Evolutionary conservation across 306 rosid genomes (phyloP).

Genomic region (Dalbergia cultrata): DNA sequence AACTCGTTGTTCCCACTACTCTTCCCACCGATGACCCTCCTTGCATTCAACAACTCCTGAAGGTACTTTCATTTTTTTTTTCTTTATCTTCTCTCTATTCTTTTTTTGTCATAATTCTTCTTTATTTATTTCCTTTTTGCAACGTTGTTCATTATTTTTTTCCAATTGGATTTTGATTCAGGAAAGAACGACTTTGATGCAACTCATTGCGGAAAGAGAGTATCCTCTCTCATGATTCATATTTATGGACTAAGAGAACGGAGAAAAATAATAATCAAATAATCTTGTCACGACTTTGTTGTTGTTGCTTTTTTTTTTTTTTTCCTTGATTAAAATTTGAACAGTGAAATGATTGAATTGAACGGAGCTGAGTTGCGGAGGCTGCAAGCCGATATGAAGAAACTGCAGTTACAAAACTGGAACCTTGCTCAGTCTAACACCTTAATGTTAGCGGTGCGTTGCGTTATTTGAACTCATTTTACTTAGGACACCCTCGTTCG

Average conservation of each 20-base stretch:
- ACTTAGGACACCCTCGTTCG: too few relatives aligned
- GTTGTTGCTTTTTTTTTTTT: constrained; percentile 9
- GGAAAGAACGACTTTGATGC: constrained; percentile 70
- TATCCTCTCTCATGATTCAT: constrained; percentile 55
- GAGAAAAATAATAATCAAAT: neutral
- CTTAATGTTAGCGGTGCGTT: constrained; percentile 62
- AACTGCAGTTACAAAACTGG: constrained; percentile 84
- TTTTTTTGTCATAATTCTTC: too few relatives aligned
- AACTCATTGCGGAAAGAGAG: constrained; percentile 74
- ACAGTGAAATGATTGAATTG: constrained; percentile 71
- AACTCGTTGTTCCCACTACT: constrained; percentile 28
- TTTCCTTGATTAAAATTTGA: constrained; percentile 49
- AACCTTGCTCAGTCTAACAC: constrained; percentile 87
- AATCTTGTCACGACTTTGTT: neutral
- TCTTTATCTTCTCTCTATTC: too few relatives aligned
- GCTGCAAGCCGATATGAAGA: constrained; percentile 66
- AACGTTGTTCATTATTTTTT: neutral
- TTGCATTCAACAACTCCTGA: constrained; percentile 69
- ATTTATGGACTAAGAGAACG: too few relatives aligned
- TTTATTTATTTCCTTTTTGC: neutral
- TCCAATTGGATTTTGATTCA: constrained; percentile 49
- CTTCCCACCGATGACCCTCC: constrained; percentile 40
- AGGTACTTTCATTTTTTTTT: constrained; percentile 44
- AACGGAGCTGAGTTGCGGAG: constrained; percentile 76
- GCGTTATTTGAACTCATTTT: too few relatives aligned